Percentiles rank a stretch among this genome's conserved stretches.
Evolutionary conservation across 2,329 filamentous ascomycete species (phyloP).

Genomic region (Xylariaceae sp.): DNA sequence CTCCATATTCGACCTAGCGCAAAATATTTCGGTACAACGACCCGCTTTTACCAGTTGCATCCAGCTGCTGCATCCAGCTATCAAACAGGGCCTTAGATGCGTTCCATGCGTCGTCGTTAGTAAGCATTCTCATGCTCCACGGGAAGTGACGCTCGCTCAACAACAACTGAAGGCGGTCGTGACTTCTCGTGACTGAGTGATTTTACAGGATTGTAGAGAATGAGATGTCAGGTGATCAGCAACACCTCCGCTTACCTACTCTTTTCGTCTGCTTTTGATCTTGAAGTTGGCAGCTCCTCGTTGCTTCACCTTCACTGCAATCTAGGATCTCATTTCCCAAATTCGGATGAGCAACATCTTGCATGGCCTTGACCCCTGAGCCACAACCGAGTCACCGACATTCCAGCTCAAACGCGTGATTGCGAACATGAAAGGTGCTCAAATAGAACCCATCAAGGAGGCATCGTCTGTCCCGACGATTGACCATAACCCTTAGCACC

Average conservation of each 20-base stretch:
- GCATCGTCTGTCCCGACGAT: neutral
- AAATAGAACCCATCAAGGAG: neutral
- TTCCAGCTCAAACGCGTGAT: neutral
- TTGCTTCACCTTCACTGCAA: neutral
- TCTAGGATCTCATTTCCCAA: neutral
- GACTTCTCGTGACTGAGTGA: neutral
- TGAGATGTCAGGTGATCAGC: too few species aligned
- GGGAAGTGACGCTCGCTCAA: neutral
- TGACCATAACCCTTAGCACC: too few species aligned
- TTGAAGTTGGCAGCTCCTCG: too few species aligned
- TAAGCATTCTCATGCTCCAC: neutral
- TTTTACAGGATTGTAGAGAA: too few species aligned
- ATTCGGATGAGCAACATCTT: neutral
- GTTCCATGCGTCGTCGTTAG: too few species aligned
- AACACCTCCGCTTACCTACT: neutral
- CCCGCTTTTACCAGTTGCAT: too few species aligned
- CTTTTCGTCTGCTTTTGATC: too few species aligned
- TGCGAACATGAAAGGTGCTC: neutral
- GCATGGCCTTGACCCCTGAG: neutral
- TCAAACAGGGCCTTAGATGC: too few species aligned
- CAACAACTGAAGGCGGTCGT: neutral
- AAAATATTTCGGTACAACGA: too few species aligned
- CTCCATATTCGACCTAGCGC: too few species aligned
- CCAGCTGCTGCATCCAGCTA: too few species aligned
- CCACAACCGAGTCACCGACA: too few species aligned